Conservation (phyloP, 129 eudicot genomes). For the carrot (Daucus carota) region DH1_v3.0 NC_030381.2:32303501-32304000, state of each 20-base stretch:
- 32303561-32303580: constrained; percentile 6
- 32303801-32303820: background rate
- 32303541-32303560: background rate
- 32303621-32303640: constrained; percentile 4
- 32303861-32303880: background rate
- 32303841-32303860: background rate
- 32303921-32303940: background rate
- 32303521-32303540: background rate
- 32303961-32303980: background rate
- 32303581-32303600: background rate
- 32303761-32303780: constrained; percentile 5
- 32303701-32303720: constrained; percentile 4
- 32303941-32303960: constrained; percentile 3
- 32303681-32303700: constrained; percentile 2
- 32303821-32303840: background rate
- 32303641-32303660: background rate
- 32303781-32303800: background rate
- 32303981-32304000: background rate
- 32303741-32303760: constrained; percentile 6
- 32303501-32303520: background rate
- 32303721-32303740: background rate
- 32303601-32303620: background rate
- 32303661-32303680: constrained; percentile 1
- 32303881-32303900: background rate
- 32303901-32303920: background rate